Conservation (phyloP, 371 early-diverging fungal species). For the Mortierella polycephala region DNA sequence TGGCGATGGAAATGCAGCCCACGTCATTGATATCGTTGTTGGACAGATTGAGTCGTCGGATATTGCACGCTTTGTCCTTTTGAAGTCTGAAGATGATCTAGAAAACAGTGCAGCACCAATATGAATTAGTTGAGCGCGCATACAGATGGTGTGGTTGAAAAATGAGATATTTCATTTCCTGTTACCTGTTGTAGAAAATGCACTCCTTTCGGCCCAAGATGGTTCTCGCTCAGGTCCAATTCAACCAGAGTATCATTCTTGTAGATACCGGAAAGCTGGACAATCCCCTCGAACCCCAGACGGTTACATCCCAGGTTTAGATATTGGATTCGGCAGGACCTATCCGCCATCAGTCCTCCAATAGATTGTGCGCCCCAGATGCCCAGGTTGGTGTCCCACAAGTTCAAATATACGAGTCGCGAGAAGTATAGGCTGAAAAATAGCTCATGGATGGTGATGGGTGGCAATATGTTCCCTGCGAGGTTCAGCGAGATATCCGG, state of each 20-base stretch:
- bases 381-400: constrained; percentile 49
- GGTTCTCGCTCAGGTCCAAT: constrained; percentile 46
- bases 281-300: constrained; percentile 41
- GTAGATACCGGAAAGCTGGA: constrained; percentile 41
- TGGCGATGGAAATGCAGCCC: constrained; percentile 51
- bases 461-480: constrained; percentile 34
- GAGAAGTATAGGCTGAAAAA: constrained; percentile 44
- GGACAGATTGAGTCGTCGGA: constrained; percentile 41
- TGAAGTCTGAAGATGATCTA: constrained; percentile 42
- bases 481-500: constrained; percentile 45
- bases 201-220: constrained; percentile 33
- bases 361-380: constrained; percentile 52
- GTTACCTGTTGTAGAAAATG: constrained; percentile 49
- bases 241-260: constrained; percentile 47
- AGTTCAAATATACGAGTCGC: constrained; percentile 36
- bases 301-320: constrained; percentile 49
- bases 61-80: constrained; percentile 42
- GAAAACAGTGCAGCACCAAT: not conserved
- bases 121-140: not conserved
- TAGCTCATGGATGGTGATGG: constrained; percentile 40
- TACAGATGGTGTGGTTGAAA: no score
- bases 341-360: constrained; percentile 49
- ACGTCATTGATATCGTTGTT: constrained; percentile 52
- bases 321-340: constrained; percentile 40
- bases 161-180: not conserved